A percentile compares a stretch with the other conserved stretches of the same genome.
Conservation (phyloP, 2,329 filamentous ascomycete species). For the Pseudogymnoascus verrucosus region DNA sequence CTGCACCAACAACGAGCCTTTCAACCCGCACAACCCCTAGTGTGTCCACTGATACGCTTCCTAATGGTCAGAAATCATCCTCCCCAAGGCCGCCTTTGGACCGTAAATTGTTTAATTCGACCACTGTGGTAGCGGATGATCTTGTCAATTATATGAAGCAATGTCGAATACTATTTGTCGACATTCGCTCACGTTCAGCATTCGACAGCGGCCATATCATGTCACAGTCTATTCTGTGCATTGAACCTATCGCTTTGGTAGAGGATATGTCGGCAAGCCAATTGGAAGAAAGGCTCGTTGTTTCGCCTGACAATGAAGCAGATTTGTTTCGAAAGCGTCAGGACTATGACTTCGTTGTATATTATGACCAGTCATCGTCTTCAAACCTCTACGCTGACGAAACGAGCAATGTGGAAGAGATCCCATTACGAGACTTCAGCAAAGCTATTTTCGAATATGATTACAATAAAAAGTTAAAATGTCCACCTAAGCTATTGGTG, state of each 20-base stretch:
- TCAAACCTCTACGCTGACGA: constrained; percentile 27
- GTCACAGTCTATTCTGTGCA: constrained; percentile 74
- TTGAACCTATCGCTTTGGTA: constrained; percentile 73
- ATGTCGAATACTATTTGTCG: constrained; percentile 70
- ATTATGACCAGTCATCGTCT: constrained; percentile 67
- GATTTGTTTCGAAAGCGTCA: constrained; percentile 63
- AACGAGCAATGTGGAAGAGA: constrained; percentile 37
- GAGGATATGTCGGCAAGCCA: constrained; percentile 56
- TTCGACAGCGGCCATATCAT: constrained; percentile 89
- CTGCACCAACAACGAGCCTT: neutral
- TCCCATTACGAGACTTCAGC: constrained; percentile 61
- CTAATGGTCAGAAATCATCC: neutral
- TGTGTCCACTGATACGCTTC: neutral
- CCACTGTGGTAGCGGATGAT: constrained; percentile 44
- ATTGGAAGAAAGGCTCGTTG: constrained; percentile 58
- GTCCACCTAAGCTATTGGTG: constrained; percentile 66
- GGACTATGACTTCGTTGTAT: constrained; percentile 78
- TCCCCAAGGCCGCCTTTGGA: neutral
- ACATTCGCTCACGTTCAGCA: constrained; percentile 69
- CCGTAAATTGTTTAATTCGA: constrained; percentile 13
- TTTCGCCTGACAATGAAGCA: constrained; percentile 69
- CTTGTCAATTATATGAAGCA: constrained; percentile 62
- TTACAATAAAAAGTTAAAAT: constrained; percentile 64
- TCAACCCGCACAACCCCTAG: neutral
- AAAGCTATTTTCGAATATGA: constrained; percentile 80